phyloP scores from a whole-genome alignment of 805 yeast genomes.

The Candida boidinii region DNA sequence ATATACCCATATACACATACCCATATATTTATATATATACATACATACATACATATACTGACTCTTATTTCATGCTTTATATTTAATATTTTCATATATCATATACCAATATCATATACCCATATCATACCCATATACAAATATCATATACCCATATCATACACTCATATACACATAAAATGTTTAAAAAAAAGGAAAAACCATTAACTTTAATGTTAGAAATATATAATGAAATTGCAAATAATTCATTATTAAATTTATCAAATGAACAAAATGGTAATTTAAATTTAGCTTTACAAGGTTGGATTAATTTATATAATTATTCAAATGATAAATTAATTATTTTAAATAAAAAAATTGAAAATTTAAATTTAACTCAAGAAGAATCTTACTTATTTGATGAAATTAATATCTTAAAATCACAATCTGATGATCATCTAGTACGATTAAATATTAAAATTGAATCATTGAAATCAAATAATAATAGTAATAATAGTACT shows the following conservation, averaged over 20 bases:
- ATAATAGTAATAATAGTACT: neutral
- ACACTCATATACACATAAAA: no score
- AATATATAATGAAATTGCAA: slow-evolving; percentile 55
- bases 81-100: no score
- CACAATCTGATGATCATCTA: slow-evolving; percentile 28
- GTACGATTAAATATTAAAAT: slow-evolving; percentile 23
- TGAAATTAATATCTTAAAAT: slow-evolving; percentile 28
- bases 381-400: slow-evolving; percentile 38
- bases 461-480: slow-evolving; percentile 4
- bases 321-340: slow-evolving; percentile 50
- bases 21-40: no score
- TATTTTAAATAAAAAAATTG: slow-evolving; percentile 33
- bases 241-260: slow-evolving; percentile 46
- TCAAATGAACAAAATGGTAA: slow-evolving; percentile 48
- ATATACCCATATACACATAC: no score
- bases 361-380: slow-evolving; percentile 24
- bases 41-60: no score
- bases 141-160: no score
- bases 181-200: no score
- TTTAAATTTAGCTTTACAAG: slow-evolving; percentile 49
- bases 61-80: no score
- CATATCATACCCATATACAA: no score
- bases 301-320: slow-evolving; percentile 70
- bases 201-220: slow-evolving; percentile 52
- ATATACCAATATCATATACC: no score